phyloP scores from a whole-genome alignment of 768 basidiomycete genomes.

The Coprinopsis cinerea region DNA sequence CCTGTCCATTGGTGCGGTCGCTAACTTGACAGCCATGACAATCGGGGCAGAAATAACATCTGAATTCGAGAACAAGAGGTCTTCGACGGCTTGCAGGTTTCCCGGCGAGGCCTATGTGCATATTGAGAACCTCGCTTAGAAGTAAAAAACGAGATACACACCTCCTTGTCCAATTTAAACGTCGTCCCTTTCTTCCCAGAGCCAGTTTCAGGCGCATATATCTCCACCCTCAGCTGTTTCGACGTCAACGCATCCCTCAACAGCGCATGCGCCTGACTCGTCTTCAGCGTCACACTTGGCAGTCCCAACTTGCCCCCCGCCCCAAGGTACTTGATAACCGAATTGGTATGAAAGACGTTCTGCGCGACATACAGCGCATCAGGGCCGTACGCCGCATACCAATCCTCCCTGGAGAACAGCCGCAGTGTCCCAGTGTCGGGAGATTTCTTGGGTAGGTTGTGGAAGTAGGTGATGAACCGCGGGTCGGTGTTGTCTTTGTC shows the following conservation, averaged over 20 bases:
- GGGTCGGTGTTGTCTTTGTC: slow-evolving; percentile 50
- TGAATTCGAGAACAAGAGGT: slow-evolving; percentile 75
- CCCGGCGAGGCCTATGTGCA: slow-evolving; percentile 48
- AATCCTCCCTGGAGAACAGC: slow-evolving; percentile 81
- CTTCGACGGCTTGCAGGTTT: slow-evolving; percentile 68
- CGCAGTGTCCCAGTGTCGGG: slow-evolving; percentile 79
- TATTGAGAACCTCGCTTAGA: background rate
- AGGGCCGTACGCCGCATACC: slow-evolving; percentile 81
- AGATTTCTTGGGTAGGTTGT: slow-evolving; percentile 54
- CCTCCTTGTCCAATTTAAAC: slow-evolving; percentile 81
- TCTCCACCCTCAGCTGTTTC: slow-evolving; percentile 88
- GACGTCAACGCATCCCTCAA: slow-evolving; percentile 85
- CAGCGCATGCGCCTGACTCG: slow-evolving; percentile 71
- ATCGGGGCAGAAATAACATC: slow-evolving; percentile 83
- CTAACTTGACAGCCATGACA: slow-evolving; percentile 82
- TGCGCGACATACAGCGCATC: slow-evolving; percentile 88
- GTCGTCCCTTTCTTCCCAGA: slow-evolving; percentile 70
- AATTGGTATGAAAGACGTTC: slow-evolving; percentile 80
- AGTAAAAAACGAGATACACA: slow-evolving; percentile 21
- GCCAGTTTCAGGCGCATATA: slow-evolving; percentile 72
- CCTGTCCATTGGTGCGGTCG: slow-evolving; percentile 36
- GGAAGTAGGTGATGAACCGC: slow-evolving; percentile 72
- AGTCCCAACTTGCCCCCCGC: slow-evolving; percentile 55
- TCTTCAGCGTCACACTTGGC: slow-evolving; percentile 73
- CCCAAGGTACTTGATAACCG: slow-evolving; percentile 90